phyloP scores from a whole-genome alignment of 768 basidiomycete genomes.

The Phallus indusiatus region DNA sequence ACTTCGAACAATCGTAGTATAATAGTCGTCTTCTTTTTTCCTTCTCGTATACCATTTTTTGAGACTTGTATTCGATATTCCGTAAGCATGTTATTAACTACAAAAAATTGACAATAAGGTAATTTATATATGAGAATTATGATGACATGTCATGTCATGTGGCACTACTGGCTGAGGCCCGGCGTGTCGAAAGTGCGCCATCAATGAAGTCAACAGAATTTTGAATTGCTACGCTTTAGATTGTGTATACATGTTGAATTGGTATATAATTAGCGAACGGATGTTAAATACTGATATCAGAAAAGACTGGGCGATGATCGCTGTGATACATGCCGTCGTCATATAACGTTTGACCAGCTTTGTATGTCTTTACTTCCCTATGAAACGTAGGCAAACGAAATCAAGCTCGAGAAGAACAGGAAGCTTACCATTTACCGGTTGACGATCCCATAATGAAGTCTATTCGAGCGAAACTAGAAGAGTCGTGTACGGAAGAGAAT shows the following conservation, averaged over 20 bases:
- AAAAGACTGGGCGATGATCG: constrained; percentile 48
- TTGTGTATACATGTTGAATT: too few relatives aligned
- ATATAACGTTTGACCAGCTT: constrained; percentile 31
- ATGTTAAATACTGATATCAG: constrained; percentile 22
- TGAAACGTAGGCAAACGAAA: not conserved
- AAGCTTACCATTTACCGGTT: constrained; percentile 34
- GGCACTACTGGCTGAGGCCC: too few relatives aligned
- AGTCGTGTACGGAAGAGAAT: constrained; percentile 33
- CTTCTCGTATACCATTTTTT: not conserved
- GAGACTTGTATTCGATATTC: not conserved
- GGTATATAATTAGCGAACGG: too few relatives aligned
- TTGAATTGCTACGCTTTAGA: too few relatives aligned
- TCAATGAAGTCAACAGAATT: too few relatives aligned
- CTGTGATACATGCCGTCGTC: constrained; percentile 47
- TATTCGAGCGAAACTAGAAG: constrained; percentile 31
- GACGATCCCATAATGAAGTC: constrained; percentile 47
- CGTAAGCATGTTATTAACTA: not conserved
- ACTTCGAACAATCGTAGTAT: not conserved
- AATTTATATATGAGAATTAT: too few relatives aligned
- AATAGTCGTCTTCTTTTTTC: not conserved
- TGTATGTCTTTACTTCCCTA: constrained; percentile 30
- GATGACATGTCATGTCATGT: too few relatives aligned
- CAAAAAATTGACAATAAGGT: too few relatives aligned
- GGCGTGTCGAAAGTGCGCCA: too few relatives aligned
- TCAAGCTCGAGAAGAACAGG: not conserved